A percentile compares a stretch with the other conserved stretches of the same genome.
Conservation (phyloP, 108 stramenopile genomes). For the Schizochytrium sp. region DNA sequence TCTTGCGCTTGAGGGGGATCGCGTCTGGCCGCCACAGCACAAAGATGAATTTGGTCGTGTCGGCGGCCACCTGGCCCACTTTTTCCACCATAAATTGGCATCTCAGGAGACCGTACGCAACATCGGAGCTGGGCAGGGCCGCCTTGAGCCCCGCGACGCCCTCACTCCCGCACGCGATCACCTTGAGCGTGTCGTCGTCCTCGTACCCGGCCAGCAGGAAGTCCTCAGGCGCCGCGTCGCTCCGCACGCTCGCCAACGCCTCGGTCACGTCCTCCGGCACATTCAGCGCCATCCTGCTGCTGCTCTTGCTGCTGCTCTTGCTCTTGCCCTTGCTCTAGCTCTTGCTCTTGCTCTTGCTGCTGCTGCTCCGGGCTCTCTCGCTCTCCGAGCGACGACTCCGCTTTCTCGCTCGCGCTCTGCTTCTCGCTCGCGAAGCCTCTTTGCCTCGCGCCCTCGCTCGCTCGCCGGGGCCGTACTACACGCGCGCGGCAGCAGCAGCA, state of each 20-base stretch:
- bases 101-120: conserved; percentile 26
- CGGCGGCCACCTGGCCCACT: conserved; percentile 27
- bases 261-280: conserved; percentile 15
- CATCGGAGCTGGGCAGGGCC: conserved; percentile 8
- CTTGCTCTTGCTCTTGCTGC: too few relatives aligned
- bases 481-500: too few relatives aligned
- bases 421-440: too few relatives aligned
- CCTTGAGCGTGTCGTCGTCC: conserved; percentile 7
- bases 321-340: too few relatives aligned
- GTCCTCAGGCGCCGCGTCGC: conserved; percentile 7
- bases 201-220: conserved; percentile 26
- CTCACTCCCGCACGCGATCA: conserved; percentile 21
- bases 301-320: too few relatives aligned
- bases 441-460: too few relatives aligned
- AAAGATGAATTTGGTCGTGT: conserved; percentile 34
- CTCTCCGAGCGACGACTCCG: too few relatives aligned
- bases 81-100: conserved; percentile 8
- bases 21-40: conserved; percentile 33
- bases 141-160: conserved; percentile 26
- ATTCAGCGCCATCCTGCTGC: conserved; percentile 13
- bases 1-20: conserved; percentile 35
- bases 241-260: conserved; percentile 26
- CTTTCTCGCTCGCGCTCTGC: too few relatives aligned
- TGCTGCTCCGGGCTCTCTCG: too few relatives aligned
- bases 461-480: too few relatives aligned